Evolutionary conservation across 176 grass and related monocot genomes (phyloP).

Genomic region (Zoysia pacifica): DNA sequence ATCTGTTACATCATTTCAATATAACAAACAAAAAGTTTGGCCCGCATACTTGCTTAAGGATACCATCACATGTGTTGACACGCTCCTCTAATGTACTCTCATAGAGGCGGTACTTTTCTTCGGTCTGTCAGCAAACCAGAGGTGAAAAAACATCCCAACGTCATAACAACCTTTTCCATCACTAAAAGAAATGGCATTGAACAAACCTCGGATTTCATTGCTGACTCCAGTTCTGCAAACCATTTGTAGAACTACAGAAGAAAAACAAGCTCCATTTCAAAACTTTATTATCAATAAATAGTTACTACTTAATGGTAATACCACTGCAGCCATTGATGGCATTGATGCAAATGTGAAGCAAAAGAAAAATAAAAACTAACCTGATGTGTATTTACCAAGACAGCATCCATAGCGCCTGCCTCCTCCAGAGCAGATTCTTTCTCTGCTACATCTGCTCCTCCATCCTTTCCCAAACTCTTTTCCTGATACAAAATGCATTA

Average conservation of each 20-base stretch:
- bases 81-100: constrained; percentile 78
- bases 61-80: constrained; percentile 83
- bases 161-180: not conserved
- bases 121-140: constrained; percentile 61
- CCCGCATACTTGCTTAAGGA: constrained; percentile 83
- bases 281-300: not conserved
- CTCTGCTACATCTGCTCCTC: constrained; percentile 36
- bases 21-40: constrained; percentile 26
- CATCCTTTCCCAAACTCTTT: constrained; percentile 55
- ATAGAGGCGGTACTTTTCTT: constrained; percentile 97
- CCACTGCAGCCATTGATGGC: not conserved
- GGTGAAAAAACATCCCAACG: constrained; percentile 3
- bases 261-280: not conserved
- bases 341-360: not conserved
- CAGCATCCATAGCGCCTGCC: constrained; percentile 67
- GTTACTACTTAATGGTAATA: not conserved
- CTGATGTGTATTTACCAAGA: constrained; percentile 94
- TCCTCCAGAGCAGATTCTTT: constrained; percentile 58
- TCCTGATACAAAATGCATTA: constrained; percentile 55
- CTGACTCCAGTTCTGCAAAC: constrained; percentile 91
- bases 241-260: constrained; percentile 94
- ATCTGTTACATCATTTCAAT: constrained; percentile 13
- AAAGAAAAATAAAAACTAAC: constrained; percentile 34
- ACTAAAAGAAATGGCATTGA: constrained; percentile 28
- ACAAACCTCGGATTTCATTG: constrained; percentile 97